Percentiles rank a stretch among this genome's conserved stretches.
Evolutionary conservation across 176 grass and related monocot genomes (phyloP).

Genomic region (Raddia distichophylla): DNA sequence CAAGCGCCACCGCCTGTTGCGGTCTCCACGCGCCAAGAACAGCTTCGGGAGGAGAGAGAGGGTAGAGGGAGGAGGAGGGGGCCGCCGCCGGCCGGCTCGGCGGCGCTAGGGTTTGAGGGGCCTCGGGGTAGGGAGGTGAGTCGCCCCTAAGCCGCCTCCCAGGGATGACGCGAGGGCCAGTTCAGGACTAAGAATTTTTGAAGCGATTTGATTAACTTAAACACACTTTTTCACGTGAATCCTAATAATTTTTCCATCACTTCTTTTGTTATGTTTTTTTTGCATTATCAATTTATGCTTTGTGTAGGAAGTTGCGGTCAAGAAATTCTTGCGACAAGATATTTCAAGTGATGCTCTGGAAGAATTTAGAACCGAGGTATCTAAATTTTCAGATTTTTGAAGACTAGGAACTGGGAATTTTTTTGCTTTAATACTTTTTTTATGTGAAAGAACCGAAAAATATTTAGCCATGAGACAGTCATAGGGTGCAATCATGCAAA

Average conservation of each 20-base stretch:
- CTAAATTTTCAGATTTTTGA: slow-evolving; percentile 29
- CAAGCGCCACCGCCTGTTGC: no score
- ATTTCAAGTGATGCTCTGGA: slow-evolving; percentile 93
- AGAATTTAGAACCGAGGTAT: slow-evolving; percentile 96
- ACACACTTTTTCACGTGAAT: slow-evolving; percentile 13
- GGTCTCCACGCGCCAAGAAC: no score
- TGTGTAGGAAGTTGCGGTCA: slow-evolving; percentile 88
- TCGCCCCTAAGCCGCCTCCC: no score
- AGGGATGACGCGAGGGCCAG: no score
- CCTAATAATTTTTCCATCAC: slow-evolving; percentile 6
- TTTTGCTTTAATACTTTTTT: slow-evolving; percentile 33
- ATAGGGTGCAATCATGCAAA: neutral
- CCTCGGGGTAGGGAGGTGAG: no score
- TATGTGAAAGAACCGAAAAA: slow-evolving; percentile 27
- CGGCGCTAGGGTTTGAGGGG: no score
- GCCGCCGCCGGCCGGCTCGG: no score
- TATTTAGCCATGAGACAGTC: slow-evolving; percentile 27
- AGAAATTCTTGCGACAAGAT: slow-evolving; percentile 99
- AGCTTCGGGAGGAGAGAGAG: no score
- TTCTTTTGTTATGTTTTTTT: slow-evolving; percentile 28
- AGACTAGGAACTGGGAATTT: neutral
- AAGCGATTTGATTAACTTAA: slow-evolving; percentile 23
- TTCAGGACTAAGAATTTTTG: no score
- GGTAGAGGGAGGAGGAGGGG: no score
- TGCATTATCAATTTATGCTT: slow-evolving; percentile 41